Conservation (phyloP, 2,329 filamentous ascomycete species). For the Nigrograna mackinnonii region DNA sequence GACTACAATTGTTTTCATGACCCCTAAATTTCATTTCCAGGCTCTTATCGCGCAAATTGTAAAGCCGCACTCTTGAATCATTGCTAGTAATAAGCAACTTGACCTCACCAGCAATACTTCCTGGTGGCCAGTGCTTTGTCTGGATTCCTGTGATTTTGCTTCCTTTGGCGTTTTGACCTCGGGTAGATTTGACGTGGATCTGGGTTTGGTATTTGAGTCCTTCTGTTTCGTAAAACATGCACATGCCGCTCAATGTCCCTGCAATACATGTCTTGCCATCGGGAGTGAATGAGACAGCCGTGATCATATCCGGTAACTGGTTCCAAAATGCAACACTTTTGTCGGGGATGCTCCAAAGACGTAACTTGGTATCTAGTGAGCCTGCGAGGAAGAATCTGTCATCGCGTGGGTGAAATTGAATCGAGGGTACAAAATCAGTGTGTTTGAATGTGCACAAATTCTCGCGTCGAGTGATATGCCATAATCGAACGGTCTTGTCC, state of each 20-base stretch:
- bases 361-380: constrained; percentile 83
- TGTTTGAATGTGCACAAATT: constrained; percentile 94
- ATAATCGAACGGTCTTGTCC: constrained; percentile 95
- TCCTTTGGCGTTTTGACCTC: constrained; percentile 91
- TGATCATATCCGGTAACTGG: constrained; percentile 83
- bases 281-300: constrained; percentile 89
- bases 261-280: constrained; percentile 90
- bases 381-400: constrained; percentile 97
- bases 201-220: constrained; percentile 82
- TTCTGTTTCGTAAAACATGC: constrained; percentile 91
- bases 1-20: constrained; percentile 85
- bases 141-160: constrained; percentile 97
- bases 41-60: constrained; percentile 82
- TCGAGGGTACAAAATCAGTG: constrained; percentile 91
- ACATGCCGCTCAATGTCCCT: constrained; percentile 81
- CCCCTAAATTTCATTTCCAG: constrained; percentile 90
- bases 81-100: constrained; percentile 93
- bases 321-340: constrained; percentile 86
- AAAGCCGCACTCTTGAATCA: constrained; percentile 87
- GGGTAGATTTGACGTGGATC: constrained; percentile 88
- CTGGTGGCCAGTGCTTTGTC: constrained; percentile 64
- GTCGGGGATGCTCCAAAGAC: constrained; percentile 96
- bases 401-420: constrained; percentile 91
- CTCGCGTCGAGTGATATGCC: constrained; percentile 84
- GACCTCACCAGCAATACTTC: constrained; percentile 65